Evolutionary conservation across 1,139 yeast genomes (phyloP), one percentile per base, ranked within the genome.

Genomic region (Yamadazyma dendronema): DNA sequence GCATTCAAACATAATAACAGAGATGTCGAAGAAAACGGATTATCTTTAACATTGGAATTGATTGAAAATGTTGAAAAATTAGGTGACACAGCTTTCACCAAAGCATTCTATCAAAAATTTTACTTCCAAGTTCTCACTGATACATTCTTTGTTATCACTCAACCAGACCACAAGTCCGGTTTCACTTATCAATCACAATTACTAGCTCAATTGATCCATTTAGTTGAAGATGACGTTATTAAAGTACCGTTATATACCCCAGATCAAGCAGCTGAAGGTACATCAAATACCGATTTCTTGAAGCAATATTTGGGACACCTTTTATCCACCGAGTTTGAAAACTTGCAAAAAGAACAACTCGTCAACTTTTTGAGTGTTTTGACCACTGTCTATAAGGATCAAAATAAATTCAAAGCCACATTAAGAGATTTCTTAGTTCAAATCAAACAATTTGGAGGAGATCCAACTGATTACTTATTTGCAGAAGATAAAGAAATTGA

Each of bases 111-210:
- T 68, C 82, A 83, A 56, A 87, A 82, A 56, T 94, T 84, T 59
- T 90, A 86, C 62, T 85, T 89, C 72, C 84, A 88, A 42, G 88
- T 94, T 44, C 77, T 92, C 47, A 82, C 94, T 38, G 98, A 92
- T 59, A 84, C 95, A 2, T 90, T 94, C 58, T 87, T 79, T 53
- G 98, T 92, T 22, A 74, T 94, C 40, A 92, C 98, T 3, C 98
- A 94, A 61, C 85, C 97, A 6, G 99, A 92, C 59, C 99, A 94
- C 62, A 92, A 92, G 65, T 87, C 97, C 16, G 98, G 97, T 1
- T 94, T 94, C 68, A 78, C 85, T 48, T 77, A 81, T 52, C 98
- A 94, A 67, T 75, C 96, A 4, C 85, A 85, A 56, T 74, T 94
- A 48, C 72, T 94, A 51, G 84, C 95, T 40, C 85, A 83, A 58